phyloP scores from a whole-genome alignment of 257 asterid species.

The Solanum tarapatanum region DNA sequence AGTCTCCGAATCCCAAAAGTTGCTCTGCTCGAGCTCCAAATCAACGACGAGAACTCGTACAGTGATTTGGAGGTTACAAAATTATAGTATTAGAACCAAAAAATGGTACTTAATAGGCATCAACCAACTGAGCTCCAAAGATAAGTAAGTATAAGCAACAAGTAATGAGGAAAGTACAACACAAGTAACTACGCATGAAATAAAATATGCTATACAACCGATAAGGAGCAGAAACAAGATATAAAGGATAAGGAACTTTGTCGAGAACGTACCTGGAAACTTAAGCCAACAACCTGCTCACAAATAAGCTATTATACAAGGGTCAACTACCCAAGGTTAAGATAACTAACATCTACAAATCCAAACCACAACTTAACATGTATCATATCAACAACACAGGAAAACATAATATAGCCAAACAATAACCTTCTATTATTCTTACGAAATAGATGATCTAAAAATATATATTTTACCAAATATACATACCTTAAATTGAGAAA shows the following conservation, averaged over 20 bases:
- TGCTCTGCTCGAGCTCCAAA: neutral
- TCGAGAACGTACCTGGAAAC: too few relatives aligned
- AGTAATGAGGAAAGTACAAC: neutral
- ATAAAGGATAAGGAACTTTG: neutral
- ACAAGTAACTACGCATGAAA: neutral
- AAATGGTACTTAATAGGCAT: neutral
- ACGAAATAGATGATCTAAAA: too few relatives aligned
- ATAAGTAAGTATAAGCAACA: neutral
- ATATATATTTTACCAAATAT: too few relatives aligned
- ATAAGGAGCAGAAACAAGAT: neutral
- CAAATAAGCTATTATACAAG: too few relatives aligned
- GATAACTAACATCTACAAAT: neutral
- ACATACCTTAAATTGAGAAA: too few relatives aligned
- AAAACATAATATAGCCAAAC: too few relatives aligned
- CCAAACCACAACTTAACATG: neutral
- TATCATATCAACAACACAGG: too few relatives aligned
- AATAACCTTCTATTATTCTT: too few relatives aligned
- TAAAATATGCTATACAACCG: neutral
- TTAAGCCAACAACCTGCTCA: neutral
- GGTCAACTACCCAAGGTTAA: neutral
- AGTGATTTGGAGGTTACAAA: neutral
- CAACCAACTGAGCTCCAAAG: neutral
- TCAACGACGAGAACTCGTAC: neutral
- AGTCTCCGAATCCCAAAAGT: neutral
- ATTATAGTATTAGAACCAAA: neutral